Evolutionary conservation across 306 rosid genomes (phyloP), one percentile per base, ranked within the genome.

Genomic region (Hippophae rhamnoides): DNA sequence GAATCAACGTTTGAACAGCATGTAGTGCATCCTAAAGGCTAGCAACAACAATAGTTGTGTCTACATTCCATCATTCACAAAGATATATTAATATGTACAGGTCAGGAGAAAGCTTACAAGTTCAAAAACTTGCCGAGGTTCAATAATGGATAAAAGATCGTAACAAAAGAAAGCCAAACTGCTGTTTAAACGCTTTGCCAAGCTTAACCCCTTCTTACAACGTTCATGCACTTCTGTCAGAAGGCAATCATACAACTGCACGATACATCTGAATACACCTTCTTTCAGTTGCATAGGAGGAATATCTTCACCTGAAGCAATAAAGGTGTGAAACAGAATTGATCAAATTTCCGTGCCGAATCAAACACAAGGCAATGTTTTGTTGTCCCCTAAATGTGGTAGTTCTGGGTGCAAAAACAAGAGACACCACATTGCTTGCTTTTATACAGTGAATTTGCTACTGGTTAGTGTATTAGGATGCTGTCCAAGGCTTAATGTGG

Each of bases 261-360:
- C 72, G 71, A 92, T 88, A 73, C 99, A 92, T 84, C 99, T 80
- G 79, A 85, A 92, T 49, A 92, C 94, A 65, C 90, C 93, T 73
- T 92, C 99, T 78, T 92, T 92, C 73, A 92, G 83, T 75, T 92
- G 99, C 99, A 92, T 92, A 40, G 99, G 99, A 0, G 99, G 99
- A 69, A 92, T 83, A 59, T 92, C 99, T 78, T 92, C 99, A 75
- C 92, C 99, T 92, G 75, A 61, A 72, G 51, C 58, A 66, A 31
- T 63, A 81, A 61, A 12, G 42, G 53, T 45, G 58, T 53, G 53
- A 57, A 69, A 46, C 47, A 13, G 54, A 54, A 46, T 18, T 18
- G 23, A 12, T 48, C n/a, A 26, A 44, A 23, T 41, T 11, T 61
- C 43, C 26, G 12, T 46, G 41, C 10, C 46, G 43, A 47, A 14